Evolutionary conservation across 192 early-diverging fungal genomes (phyloP).

Genomic region (Chytriomyces sp.): DNA sequence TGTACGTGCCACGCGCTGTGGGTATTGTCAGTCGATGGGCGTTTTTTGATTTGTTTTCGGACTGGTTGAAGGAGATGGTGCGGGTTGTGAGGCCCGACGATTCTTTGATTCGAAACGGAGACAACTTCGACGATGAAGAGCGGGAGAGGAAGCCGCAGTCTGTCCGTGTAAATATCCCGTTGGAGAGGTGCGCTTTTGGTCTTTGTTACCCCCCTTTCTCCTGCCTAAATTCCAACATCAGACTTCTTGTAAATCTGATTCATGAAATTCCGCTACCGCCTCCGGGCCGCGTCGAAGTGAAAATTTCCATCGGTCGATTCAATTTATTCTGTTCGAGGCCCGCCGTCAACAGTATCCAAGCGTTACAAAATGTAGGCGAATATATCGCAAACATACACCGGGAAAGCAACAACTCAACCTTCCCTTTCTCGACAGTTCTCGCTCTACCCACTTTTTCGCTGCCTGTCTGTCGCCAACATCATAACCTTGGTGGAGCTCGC

Average conservation of each 20-base stretch:
- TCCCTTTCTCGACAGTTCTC: conserved; percentile 65
- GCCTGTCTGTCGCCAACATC: conserved; percentile 67
- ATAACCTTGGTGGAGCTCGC: conserved; percentile 75
- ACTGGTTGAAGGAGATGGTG: conserved; percentile 75
- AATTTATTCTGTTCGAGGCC: conserved; percentile 72
- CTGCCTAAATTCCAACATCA: neutral
- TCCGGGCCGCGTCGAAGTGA: conserved; percentile 77
- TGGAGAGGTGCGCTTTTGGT: conserved; percentile 62
- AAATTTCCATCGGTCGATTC: conserved; percentile 66
- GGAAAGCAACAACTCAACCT: neutral
- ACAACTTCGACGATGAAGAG: conserved; percentile 29
- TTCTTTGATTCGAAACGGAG: too few relatives aligned
- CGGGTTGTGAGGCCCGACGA: conserved; percentile 54
- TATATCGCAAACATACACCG: neutral
- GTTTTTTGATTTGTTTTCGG: conserved; percentile 74
- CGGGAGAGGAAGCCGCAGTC: conserved; percentile 2
- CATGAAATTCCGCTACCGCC: conserved; percentile 79
- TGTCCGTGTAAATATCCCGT: conserved; percentile 36
- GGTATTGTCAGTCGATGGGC: conserved; percentile 75
- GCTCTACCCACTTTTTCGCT: conserved; percentile 73
- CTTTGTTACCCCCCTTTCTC: conserved; percentile 12
- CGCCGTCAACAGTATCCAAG: conserved; percentile 75
- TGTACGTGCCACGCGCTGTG: conserved; percentile 72
- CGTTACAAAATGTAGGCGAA: conserved; percentile 74
- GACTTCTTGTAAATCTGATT: conserved; percentile 71